phyloP scores from a whole-genome alignment of 2,329 filamentous ascomycete genomes.

The Aspergillus sergii region DNA sequence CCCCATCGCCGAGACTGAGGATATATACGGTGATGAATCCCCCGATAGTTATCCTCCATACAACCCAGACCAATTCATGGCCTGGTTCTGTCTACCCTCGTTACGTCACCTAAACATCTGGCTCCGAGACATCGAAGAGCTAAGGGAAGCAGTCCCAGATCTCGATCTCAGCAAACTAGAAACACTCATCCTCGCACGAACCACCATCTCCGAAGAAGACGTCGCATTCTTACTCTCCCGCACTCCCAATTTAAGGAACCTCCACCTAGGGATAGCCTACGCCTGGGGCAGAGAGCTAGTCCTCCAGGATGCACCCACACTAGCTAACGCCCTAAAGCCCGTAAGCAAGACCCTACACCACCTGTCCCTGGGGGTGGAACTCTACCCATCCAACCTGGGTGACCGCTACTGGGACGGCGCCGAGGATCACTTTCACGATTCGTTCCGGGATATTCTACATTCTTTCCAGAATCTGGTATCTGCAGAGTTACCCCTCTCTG shows the following conservation, averaged over 20 bases:
- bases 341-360: background rate
- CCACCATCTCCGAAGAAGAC: background rate
- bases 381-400: background rate
- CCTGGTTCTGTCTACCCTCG: slow-evolving; percentile 4
- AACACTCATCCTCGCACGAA: background rate
- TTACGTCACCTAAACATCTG: background rate
- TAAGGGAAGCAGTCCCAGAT: background rate
- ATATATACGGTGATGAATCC: background rate
- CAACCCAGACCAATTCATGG: background rate
- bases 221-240: background rate
- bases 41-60: background rate
- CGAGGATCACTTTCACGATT: background rate
- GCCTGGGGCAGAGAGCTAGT: background rate
- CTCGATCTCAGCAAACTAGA: background rate
- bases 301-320: background rate
- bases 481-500: background rate
- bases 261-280: background rate
- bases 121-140: background rate
- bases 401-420: background rate
- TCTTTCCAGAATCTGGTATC: background rate
- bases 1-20: background rate
- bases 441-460: background rate
- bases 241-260: background rate
- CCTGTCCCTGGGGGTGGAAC: background rate
- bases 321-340: background rate